Base-by-base conservation (phyloP, 225 moss, liverwort and hornwort species). In the Straminergon stramineum region DNA sequence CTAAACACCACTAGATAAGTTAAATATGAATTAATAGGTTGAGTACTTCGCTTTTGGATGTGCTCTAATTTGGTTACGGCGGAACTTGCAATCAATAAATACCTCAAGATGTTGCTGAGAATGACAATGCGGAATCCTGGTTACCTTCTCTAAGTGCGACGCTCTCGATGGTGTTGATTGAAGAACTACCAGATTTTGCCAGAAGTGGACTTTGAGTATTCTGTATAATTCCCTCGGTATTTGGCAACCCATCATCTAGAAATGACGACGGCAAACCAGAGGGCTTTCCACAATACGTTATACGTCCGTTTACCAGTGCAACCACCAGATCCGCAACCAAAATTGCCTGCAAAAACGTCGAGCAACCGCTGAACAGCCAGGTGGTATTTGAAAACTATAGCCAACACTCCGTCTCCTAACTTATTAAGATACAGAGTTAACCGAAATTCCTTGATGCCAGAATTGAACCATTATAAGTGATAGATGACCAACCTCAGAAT, bases 261-360 rank as follows among this genome's bases (percentile, higher is more conserved):
- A 74, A 66, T 39, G 94, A 87, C 17, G 90, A 69, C 32, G 87
- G 91, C 85, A 93, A 86, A 60, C 88, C 94, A 86, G 81, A 90
- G 41, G 95, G 92, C 62, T 90, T 94, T 91, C 96, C 99, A 87
- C 74, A 90, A 87, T 94, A 95, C 28, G 87, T 92, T 45, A 97
- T 84, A 62, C 84, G 90, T 48, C 99, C 99, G 32, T 94, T 94
- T 71, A 97, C 96, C 90, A 99, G 91, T 82, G 92, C 84, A 87
- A 99, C 87, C 56, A 97, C 96, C 43, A 96, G 79, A 93, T 99
- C 96, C 48, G 97, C 99, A 81, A 91, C 84, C 70, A 91, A 85
- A 88, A 94, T 92, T 71, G 99, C 97, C 97, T 99, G 93, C 79
- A 90, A 85, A 81, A 83, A 70, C 82, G 70, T 79, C 23, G 27